These are phyloP conservation scores for Trichocladium uniseriatum DNA, from an alignment of 495 filamentous ascomycete genomes.

Conservation along the genomic window DNA sequence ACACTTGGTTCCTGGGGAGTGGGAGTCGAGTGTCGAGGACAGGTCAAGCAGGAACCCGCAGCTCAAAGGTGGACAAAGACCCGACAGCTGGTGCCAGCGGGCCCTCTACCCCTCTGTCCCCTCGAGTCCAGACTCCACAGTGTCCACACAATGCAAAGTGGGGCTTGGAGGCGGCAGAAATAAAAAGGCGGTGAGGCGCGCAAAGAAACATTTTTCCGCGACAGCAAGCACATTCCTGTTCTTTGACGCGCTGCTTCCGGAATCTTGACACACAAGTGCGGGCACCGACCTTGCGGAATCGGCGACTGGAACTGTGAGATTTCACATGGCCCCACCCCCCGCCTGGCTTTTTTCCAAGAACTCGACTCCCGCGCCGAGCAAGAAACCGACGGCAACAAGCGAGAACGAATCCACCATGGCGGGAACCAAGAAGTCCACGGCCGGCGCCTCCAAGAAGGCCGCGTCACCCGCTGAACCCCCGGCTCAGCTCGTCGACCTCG, in stretches of 20 bases:
- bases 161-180: slow-evolving; percentile 17
- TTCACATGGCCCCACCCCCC: slow-evolving; percentile 29
- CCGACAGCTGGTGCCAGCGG: too few relatives aligned
- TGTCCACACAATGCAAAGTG: too few relatives aligned
- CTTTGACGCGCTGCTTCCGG: slow-evolving; percentile 1
- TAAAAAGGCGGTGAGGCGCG: slow-evolving; percentile 15
- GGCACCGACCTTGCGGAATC: not conserved
- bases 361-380: slow-evolving; percentile 3
- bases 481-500: slow-evolving; percentile 52
- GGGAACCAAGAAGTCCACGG: slow-evolving; percentile 24
- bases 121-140: too few relatives aligned
- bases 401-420: slow-evolving; percentile 3
- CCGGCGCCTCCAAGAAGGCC: slow-evolving; percentile 20
- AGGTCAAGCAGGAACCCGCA: too few relatives aligned
- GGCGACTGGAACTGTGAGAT: not conserved
- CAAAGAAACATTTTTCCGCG: slow-evolving; percentile 5
- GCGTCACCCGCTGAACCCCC: slow-evolving; percentile 33
- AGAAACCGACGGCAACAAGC: slow-evolving; percentile 2
- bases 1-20: too few relatives aligned
- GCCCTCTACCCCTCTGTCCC: too few relatives aligned
- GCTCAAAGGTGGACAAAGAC: too few relatives aligned
- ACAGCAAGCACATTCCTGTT: not conserved
- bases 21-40: too few relatives aligned
- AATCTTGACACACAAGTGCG: not conserved
- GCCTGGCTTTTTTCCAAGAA: slow-evolving; percentile 43